Base-by-base conservation (phyloP, 805 yeast species). In the Yamadazyma takamatsuzukensis region DNA sequence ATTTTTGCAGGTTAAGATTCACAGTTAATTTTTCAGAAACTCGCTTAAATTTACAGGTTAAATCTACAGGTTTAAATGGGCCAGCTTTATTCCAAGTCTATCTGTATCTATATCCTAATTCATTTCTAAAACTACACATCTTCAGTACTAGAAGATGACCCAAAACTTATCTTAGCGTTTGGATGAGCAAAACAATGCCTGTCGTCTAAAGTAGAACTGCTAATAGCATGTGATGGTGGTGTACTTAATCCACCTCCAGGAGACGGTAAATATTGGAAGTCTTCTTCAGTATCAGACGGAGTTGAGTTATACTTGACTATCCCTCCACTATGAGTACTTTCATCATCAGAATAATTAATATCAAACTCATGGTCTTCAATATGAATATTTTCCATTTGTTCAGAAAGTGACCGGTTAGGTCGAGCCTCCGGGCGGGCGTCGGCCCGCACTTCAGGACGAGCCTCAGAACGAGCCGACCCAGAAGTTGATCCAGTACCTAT, bases 181-280 rank as follows among this genome's bases (percentile, higher is more conserved):
- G 72, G 72, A 43, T 66, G 72, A 3, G 72, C 70, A 39, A 45
- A 65, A 42, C 67, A 62, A 21, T 63, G 55, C 21, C 68, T 43
- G 27, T 60, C 66, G 23, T 65, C 71, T 22, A 51, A 41, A 22
- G 44, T 44, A 7, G 41, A 41, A 34, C 44, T 52, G 3, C 44
- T 29, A 10, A 33, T 29, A 2, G 41, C 34, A 36, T 45, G 43
- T 4, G 45, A 32, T 4, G 57, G 54, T 15, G 65, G 68, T 6
- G 68, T 62, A 25, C 43, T 48, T 15, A 48, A 43, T 6, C 66
- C 63, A 12, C 44, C 47, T 6, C 57, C 61, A 3, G 55, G 51
- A 15, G 48, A 35, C 2, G 68, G 62, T 15, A 60, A 31, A 38
- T 33, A 62, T 5, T 52, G 59, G 12, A 39, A 33, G 26, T 53